phyloP scores from a whole-genome alignment of 306 rosid species.

The Clitoria ternatea region DNA sequence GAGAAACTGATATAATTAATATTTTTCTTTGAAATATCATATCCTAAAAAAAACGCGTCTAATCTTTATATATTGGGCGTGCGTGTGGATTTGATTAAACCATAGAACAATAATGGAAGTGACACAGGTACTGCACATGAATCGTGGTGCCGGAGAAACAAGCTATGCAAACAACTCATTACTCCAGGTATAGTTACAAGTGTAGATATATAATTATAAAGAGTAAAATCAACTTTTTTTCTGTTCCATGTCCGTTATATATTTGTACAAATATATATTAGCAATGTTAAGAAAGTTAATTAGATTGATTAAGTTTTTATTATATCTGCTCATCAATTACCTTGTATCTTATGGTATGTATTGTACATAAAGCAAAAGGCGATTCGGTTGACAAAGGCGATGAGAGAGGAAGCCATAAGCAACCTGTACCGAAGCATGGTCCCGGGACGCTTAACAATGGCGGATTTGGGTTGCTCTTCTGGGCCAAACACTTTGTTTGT shows the following conservation, averaged over 20 bases:
- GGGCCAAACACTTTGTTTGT: constrained; percentile 51
- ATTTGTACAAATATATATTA: neutral
- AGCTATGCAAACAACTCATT: constrained; percentile 23
- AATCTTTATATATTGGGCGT: too few species aligned
- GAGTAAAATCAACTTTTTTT: neutral
- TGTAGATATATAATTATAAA: neutral
- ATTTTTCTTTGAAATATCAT: too few species aligned
- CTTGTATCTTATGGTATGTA: too few species aligned
- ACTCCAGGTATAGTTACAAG: constrained; percentile 1
- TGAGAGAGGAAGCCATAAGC: constrained; percentile 42
- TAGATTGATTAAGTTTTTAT: too few species aligned
- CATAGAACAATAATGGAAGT: constrained; percentile 8
- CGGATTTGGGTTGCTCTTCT: constrained; percentile 58
- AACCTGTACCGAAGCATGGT: neutral
- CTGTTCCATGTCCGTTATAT: neutral
- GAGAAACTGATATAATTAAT: too few species aligned
- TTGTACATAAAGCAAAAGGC: constrained; percentile 31
- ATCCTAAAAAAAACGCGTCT: neutral
- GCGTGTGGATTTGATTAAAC: too few species aligned
- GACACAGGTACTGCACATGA: constrained; percentile 28
- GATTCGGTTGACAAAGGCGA: constrained; percentile 36
- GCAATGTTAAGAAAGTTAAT: neutral
- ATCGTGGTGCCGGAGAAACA: constrained; percentile 24
- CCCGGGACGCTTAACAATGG: constrained; percentile 26
- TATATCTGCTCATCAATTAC: too few species aligned